Conservation (phyloP, 2,329 filamentous ascomycete genomes). For the Microsporum audouinii region DNA sequence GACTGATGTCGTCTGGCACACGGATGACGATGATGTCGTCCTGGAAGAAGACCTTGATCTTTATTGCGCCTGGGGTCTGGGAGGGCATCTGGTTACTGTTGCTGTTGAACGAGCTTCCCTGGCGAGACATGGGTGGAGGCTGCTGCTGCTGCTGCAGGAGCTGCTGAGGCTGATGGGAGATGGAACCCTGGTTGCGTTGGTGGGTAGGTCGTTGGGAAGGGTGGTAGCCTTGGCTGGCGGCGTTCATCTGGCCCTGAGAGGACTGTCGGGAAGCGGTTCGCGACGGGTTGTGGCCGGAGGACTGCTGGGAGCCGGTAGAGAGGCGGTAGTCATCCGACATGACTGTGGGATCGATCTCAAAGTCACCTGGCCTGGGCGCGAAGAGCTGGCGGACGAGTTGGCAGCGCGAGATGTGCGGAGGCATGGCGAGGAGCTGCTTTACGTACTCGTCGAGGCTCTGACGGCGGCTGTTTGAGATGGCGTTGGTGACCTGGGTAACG, state of each 20-base stretch:
- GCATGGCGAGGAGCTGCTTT: conserved; percentile 75
- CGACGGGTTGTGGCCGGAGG: conserved; percentile 48
- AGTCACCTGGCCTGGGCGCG: conserved; percentile 77
- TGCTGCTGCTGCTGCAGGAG: neutral
- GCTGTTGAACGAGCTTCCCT: conserved; percentile 41
- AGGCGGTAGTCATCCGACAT: conserved; percentile 52
- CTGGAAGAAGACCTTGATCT: conserved; percentile 90
- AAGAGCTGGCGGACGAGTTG: conserved; percentile 84
- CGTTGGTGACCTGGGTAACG: conserved; percentile 95
- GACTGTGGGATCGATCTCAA: conserved; percentile 63
- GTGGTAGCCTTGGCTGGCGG: conserved; percentile 23
- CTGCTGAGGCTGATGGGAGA: conserved; percentile 21
- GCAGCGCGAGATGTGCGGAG: conserved; percentile 71
- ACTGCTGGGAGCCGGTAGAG: conserved; percentile 58
- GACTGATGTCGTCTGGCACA: conserved; percentile 69
- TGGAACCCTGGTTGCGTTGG: conserved; percentile 23
- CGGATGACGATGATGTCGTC: conserved; percentile 86
- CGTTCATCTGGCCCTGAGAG: conserved; percentile 53
- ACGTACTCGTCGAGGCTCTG: conserved; percentile 94
- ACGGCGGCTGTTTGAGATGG: conserved; percentile 83
- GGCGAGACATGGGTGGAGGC: conserved; percentile 31
- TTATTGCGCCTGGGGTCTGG: conserved; percentile 51
- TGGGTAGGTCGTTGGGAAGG: conserved; percentile 28
- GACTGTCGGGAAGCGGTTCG: conserved; percentile 54
- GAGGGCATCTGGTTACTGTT: conserved; percentile 6